Evolutionary conservation across 2,329 filamentous ascomycete genomes (phyloP), one percentile per base, ranked within the genome.

Genomic region (Fusarium sp.): DNA sequence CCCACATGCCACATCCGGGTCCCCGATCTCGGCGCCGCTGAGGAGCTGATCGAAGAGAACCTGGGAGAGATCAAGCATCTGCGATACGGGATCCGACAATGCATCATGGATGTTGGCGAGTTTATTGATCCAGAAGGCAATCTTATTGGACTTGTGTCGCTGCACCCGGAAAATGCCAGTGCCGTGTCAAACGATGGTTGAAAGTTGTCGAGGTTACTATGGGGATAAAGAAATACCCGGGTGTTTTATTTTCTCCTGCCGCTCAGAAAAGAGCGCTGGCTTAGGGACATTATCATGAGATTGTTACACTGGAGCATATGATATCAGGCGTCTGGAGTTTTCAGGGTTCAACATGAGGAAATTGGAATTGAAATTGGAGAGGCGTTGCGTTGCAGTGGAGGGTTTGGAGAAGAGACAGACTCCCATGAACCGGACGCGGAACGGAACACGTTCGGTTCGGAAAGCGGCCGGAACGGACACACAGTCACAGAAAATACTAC

Each of bases 91-190:
- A 64, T 75, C 58, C 70, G 71, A 58, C 60, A 64, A 34, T 70
- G 72, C 41, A 70, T 73, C 30, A 70, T 75, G 73, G 73, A 75
- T 47, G 69, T 75, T 59, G 66, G 71, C 36, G 70, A 74, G 66
- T 75, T 75, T 51, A 60, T 75, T 39, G 73, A 75, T 28, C 57
- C 73, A n/a, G 73, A 75, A 23, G 73, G 73, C 23, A 75, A 75
- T 64, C 28, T 75, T 53, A 62, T 75, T 59, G 73, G 73, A 9
- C 65, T 75, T 28, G 62, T 75, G 40, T 60, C 73, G 23, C 62
- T 71, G 34, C 73, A 75, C 39, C 62, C 69, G 43, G 71, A 70
- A 58, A 69, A 67, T 69, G 68, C 57, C 46, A 65, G 50, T 57
- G 53, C 67, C 58, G 50, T 52, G 8, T 51, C 58, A 55, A 67